phyloP scores from a whole-genome alignment of 306 rosid species.

The Malus fusca region DNA sequence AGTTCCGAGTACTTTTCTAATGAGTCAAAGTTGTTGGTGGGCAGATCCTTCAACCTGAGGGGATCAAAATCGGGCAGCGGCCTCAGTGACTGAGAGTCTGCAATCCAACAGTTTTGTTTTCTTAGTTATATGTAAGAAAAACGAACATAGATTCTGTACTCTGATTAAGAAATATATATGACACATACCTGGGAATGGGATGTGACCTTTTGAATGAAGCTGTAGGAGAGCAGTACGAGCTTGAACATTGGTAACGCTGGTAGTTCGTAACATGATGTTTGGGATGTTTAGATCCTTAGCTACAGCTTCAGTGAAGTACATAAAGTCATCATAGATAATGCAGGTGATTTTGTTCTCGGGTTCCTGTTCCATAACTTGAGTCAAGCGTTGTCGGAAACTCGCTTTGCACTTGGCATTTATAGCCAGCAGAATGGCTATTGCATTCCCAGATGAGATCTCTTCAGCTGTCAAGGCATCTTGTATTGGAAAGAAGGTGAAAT shows the following conservation, averaged over 20 bases:
- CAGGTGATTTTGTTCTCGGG: slow-evolving; percentile 12
- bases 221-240: slow-evolving; percentile 16
- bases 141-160: background rate
- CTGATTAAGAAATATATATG: background rate
- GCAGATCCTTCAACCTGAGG: slow-evolving; percentile 50
- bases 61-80: slow-evolving; percentile 28
- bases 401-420: background rate
- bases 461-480: background rate
- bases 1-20: background rate
- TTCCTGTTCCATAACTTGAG: slow-evolving; percentile 16
- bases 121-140: background rate
- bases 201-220: slow-evolving; percentile 18
- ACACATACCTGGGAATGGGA: slow-evolving; percentile 33
- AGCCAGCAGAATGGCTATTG: background rate
- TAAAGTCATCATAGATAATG: slow-evolving; percentile 17
- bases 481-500: background rate
- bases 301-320: slow-evolving; percentile 5
- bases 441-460: background rate
- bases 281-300: slow-evolving; percentile 28
- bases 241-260: slow-evolving; percentile 17
- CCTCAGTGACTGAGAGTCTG: slow-evolving; percentile 17
- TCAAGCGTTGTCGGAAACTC: background rate
- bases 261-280: slow-evolving; percentile 34
- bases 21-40: background rate
- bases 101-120: background rate